phyloP scores from a whole-genome alignment of 2,329 filamentous ascomycete genomes.

The Bertia moriformis region DNA sequence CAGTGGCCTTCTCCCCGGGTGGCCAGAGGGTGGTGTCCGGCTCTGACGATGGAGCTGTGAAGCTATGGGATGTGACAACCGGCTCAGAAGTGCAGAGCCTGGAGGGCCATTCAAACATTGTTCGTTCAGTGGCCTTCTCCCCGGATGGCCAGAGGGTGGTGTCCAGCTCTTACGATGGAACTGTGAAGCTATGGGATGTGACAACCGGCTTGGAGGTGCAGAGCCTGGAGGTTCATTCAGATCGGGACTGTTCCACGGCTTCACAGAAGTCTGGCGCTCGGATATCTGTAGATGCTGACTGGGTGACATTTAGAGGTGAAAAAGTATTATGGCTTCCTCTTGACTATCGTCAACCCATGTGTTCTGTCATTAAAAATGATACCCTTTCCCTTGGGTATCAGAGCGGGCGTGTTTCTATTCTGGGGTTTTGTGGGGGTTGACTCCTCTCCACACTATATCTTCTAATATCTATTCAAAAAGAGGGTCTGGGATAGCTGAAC shows the following conservation, averaged over 20 bases:
- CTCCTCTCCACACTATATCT: no score
- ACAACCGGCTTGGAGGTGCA: not conserved
- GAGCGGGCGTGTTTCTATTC: not conserved
- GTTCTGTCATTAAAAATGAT: not conserved
- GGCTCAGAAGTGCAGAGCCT: not conserved
- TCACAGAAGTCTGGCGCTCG: no score
- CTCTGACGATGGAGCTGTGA: not conserved
- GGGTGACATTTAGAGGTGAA: not conserved
- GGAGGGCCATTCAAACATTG: not conserved
- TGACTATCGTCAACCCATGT: not conserved
- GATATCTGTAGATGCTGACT: not conserved
- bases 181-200: not conserved
- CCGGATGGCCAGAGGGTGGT: not conserved
- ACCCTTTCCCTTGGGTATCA: not conserved
- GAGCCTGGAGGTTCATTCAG: not conserved
- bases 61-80: not conserved
- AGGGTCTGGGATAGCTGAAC: no score
- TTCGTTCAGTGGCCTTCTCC: not conserved
- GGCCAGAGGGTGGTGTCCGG: not conserved
- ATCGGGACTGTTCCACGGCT: no score
- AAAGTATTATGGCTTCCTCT: not conserved
- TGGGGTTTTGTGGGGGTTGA: not conserved
- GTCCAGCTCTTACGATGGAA: not conserved
- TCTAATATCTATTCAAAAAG: no score
- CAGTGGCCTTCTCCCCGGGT: conserved; percentile 1